These are phyloP conservation scores for Monilinia polystroma DNA, from an alignment of 2,329 filamentous ascomycete species.

Conservation along the genomic window DNA sequence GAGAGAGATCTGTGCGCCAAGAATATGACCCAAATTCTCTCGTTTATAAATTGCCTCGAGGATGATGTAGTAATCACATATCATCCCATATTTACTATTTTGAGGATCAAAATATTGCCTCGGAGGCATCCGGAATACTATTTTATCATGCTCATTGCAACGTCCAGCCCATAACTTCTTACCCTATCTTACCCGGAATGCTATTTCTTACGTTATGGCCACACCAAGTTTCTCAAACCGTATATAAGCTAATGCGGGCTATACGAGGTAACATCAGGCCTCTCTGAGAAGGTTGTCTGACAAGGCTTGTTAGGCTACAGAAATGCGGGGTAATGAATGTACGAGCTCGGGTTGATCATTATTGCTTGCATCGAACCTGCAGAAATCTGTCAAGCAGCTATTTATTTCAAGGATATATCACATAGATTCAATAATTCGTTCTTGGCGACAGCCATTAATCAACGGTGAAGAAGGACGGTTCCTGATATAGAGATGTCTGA, in stretches of 20 bases:
- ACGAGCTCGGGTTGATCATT: constrained; percentile 2
- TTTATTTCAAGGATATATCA: background rate
- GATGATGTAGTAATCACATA: background rate
- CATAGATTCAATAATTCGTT: constrained; percentile 5
- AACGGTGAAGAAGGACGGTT: background rate
- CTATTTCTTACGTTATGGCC: background rate
- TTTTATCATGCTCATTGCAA: background rate
- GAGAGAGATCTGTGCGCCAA: no score
- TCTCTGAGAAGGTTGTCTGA: background rate
- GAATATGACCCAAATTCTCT: background rate
- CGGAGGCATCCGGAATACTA: background rate
- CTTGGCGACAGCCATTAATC: constrained; percentile 3
- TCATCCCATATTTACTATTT: background rate
- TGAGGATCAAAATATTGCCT: no score
- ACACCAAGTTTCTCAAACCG: background rate
- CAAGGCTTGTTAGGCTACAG: constrained; percentile 9
- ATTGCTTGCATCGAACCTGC: constrained; percentile 8
- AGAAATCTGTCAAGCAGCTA: background rate
- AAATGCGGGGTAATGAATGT: background rate
- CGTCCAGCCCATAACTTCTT: background rate
- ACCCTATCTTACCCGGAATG: constrained; percentile 7
- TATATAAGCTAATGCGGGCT: background rate
- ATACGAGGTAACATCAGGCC: constrained; percentile 9
- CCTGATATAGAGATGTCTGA: background rate
- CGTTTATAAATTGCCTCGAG: background rate